Conservation (phyloP, 768 basidiomycete genomes). For the Daedaleopsis nitida region DNA sequence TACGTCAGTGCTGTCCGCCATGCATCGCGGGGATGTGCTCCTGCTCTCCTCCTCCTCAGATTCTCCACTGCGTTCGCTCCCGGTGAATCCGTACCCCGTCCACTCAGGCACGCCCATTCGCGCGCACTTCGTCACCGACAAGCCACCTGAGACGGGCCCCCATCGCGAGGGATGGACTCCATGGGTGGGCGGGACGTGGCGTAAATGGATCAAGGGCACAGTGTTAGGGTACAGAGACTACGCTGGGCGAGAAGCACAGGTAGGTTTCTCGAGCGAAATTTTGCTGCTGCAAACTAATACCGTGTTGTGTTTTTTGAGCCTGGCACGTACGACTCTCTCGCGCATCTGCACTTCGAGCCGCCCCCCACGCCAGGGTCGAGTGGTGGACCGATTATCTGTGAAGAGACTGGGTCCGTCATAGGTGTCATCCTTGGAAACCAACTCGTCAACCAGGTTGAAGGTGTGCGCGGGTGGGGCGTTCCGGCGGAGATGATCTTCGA, state of each 20-base stretch:
- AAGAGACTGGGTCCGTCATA: slow-evolving; percentile 61
- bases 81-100: slow-evolving; percentile 65
- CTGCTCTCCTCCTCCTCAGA: slow-evolving; percentile 37
- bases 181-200: slow-evolving; percentile 56
- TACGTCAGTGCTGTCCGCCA: slow-evolving; percentile 50
- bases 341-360: slow-evolving; percentile 55
- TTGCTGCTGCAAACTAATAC: too few species aligned
- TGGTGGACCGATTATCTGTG: slow-evolving; percentile 68
- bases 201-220: slow-evolving; percentile 52
- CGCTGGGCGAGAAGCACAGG: slow-evolving; percentile 58
- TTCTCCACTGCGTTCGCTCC: slow-evolving; percentile 45
- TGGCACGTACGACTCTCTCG: slow-evolving; percentile 68
- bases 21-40: slow-evolving; percentile 60
- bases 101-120: slow-evolving; percentile 46
- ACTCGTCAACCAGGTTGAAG: slow-evolving; percentile 57
- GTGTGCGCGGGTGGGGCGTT: slow-evolving; percentile 60
- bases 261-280: slow-evolving; percentile 34
- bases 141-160: slow-evolving; percentile 29
- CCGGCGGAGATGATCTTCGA: slow-evolving; percentile 66
- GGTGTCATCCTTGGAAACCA: slow-evolving; percentile 64
- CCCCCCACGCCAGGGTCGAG: slow-evolving; percentile 66
- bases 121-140: slow-evolving; percentile 56
- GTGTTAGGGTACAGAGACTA: slow-evolving; percentile 63
- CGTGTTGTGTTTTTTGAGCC: too few species aligned
- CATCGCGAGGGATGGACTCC: slow-evolving; percentile 45